Evolutionary conservation across 2,329 filamentous ascomycete species (phyloP).

Genomic region (Ambrosiella xylebori): DNA sequence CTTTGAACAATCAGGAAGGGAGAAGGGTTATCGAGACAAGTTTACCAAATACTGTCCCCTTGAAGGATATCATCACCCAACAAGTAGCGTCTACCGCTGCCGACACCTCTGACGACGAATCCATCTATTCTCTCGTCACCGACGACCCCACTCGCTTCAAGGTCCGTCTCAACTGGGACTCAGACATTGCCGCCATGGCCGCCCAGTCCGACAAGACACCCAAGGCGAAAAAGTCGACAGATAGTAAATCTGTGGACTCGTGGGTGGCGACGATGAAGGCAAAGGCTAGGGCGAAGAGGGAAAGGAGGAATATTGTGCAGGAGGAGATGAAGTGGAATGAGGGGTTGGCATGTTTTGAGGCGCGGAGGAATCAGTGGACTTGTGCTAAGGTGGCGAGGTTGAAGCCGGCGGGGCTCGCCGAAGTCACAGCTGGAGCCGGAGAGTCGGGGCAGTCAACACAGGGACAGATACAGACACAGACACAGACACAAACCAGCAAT

Average conservation of each 20-base stretch:
- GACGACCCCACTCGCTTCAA: constrained; percentile 35
- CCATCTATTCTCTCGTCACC: constrained; percentile 39
- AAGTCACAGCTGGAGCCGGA: too few relatives aligned
- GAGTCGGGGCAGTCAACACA: too few relatives aligned
- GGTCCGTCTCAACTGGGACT: constrained; percentile 37
- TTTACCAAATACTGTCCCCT: not conserved
- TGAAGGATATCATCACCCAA: not conserved
- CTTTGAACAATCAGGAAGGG: not conserved
- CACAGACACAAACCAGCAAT: constrained; percentile 21
- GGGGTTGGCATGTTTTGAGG: constrained; percentile 63
- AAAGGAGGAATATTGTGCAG: constrained; percentile 37
- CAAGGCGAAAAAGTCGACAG: not conserved
- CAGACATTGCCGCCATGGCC: constrained; percentile 16
- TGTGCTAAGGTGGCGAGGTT: constrained; percentile 47
- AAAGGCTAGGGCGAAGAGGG: constrained; percentile 24
- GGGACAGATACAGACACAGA: too few relatives aligned
- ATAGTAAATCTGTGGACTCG: constrained; percentile 2
- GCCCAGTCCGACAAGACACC: not conserved
- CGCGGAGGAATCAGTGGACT: constrained; percentile 70
- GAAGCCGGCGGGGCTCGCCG: constrained; percentile 19
- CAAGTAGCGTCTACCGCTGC: not conserved
- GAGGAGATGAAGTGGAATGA: constrained; percentile 63
- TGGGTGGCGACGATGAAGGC: not conserved
- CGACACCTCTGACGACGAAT: constrained; percentile 24
- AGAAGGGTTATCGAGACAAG: not conserved